Percentiles rank a stretch among this genome's conserved stretches.
Conservation (phyloP, 129 eudicot genomes). For the Deinandra increscens region DNA sequence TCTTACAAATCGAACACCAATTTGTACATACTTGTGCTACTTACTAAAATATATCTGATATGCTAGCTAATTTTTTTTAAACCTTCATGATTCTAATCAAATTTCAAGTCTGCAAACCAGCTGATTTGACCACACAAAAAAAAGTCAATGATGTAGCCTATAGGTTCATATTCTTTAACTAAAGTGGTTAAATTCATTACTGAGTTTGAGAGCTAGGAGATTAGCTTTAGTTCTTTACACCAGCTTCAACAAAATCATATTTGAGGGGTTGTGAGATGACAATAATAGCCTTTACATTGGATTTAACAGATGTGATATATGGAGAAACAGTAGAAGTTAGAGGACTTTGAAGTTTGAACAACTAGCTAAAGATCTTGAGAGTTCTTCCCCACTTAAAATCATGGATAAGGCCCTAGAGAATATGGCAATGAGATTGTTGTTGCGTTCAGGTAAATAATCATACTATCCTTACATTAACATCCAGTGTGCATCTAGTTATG, state of each 20-base stretch:
- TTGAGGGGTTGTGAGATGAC: neutral
- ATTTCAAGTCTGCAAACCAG: neutral
- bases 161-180: too few relatives aligned
- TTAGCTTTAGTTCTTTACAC: too few relatives aligned
- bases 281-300: neutral
- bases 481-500: neutral
- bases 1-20: neutral
- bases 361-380: slow-evolving; percentile 67
- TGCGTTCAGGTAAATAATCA: slow-evolving; percentile 82
- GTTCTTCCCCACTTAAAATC: slow-evolving; percentile 85
- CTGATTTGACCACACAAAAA: neutral
- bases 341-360: slow-evolving; percentile 64
- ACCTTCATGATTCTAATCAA: neutral
- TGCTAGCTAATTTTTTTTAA: neutral
- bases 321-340: slow-evolving; percentile 52
- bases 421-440: slow-evolving; percentile 90
- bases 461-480: neutral
- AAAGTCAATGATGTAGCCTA: neutral
- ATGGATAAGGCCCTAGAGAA: slow-evolving; percentile 88
- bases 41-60: neutral
- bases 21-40: neutral
- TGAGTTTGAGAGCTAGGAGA: neutral
- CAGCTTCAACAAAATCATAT: neutral
- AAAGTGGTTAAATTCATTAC: neutral
- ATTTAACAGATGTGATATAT: slow-evolving; percentile 60